Evolutionary conservation across 441 rosid genomes (phyloP).

Genomic region (Omphalea diandra): DNA sequence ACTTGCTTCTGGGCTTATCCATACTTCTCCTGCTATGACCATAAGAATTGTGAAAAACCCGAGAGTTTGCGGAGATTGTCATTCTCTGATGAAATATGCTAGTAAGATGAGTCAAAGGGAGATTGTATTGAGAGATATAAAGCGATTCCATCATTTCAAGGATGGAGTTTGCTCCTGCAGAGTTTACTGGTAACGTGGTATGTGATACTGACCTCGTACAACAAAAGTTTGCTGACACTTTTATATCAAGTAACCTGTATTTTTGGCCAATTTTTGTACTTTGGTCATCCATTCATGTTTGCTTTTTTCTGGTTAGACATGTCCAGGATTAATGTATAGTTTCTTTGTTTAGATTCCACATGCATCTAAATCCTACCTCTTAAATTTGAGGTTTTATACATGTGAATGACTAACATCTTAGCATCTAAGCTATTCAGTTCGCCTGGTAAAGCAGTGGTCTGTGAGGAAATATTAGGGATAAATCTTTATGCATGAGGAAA

Average conservation of each 20-base stretch:
- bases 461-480: no score
- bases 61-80: constrained; percentile 65
- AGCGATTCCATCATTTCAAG: constrained; percentile 67
- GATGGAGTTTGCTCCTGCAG: constrained; percentile 61
- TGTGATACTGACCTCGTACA: background rate
- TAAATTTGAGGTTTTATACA: no score
- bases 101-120: constrained; percentile 48
- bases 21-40: constrained; percentile 33
- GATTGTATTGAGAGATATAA: constrained; percentile 57
- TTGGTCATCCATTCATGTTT: background rate
- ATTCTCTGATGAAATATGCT: constrained; percentile 54
- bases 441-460: no score
- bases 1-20: constrained; percentile 53
- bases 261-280: background rate
- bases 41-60: constrained; percentile 60
- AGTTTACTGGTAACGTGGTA: constrained; percentile 55
- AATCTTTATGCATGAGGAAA: no score
- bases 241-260: background rate
- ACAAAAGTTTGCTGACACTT: background rate
- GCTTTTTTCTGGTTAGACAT: no score
- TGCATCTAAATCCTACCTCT: no score
- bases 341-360: no score
- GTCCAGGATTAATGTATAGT: no score
- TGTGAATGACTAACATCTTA: no score
- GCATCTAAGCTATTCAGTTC: no score